Base-by-base conservation (phyloP, 2,329 filamentous ascomycete species). In the Fusarium sp. region DNA sequence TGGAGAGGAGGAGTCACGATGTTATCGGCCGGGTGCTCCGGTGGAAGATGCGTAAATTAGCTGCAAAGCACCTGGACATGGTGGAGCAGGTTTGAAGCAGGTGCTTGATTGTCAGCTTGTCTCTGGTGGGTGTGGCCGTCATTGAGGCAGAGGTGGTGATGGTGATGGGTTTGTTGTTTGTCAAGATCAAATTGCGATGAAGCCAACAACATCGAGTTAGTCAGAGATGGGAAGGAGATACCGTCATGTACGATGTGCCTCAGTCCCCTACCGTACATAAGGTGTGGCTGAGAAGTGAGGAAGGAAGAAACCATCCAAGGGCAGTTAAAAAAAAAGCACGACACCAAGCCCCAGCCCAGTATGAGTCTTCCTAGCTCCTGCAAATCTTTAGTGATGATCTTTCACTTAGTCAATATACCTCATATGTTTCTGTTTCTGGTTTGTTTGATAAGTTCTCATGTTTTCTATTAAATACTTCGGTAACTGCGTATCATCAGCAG, bases 221-320 rank as follows among this genome's bases (percentile, higher is more conserved):
- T 36, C 9, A 31, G 28, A 31, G n/a, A 20, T 40, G 18, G 24
- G 24, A 11, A 52, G n/a, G 49, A 42, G 36, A 31, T 52, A 24
- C 11, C 11, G 20, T 14, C n/a, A 26, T 44, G 34, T 34, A 17
- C 33, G 33, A 34, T 34, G 6, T 36, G 45, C 33, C 45, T 49
- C 20, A 49, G 31, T 36, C 22, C 34, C 34, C 34, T 36, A 17
- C 14, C 38, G 45, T 34, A 31, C 10, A n/a, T 17, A 34, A 34
- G 45, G 20, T 62, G 46, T 62, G 59, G 57, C 46, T 62, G 28
- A 38, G 39, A 24, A 40, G 26, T 17, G 18, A 62, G 17, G 20
- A 18, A 10, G 22, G 18, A 20, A 24, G 18, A 15, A 17, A 17
- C 34, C 18, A 20, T 36, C 5, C 10, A 31, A 13, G 28, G 28